These are phyloP conservation scores for Neurospora intermedia DNA, from an alignment of 495 filamentous ascomycete genomes.

Conservation along the genomic window DNA sequence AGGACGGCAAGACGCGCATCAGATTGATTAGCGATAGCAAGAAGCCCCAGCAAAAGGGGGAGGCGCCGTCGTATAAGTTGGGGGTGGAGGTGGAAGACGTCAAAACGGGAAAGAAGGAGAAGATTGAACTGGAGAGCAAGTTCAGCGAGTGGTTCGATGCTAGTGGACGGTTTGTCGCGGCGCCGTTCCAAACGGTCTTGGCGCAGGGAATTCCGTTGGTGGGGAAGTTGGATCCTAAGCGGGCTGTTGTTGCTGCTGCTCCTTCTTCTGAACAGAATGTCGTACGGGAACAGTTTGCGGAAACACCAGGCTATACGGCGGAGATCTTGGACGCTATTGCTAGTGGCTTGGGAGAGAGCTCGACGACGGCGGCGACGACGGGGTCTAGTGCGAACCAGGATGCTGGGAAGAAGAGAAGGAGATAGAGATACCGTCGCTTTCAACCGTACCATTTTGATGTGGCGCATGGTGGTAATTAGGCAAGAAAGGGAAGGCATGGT, in stretches of 20 bases:
- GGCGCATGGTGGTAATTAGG: not conserved
- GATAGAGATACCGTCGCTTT: conserved; percentile 20
- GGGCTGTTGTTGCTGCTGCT: conserved; percentile 16
- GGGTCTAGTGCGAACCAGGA: conserved; percentile 14
- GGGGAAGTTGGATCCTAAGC: conserved; percentile 55
- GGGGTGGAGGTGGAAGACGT: conserved; percentile 45
- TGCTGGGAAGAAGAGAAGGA: conserved; percentile 29
- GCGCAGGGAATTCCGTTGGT: conserved; percentile 58
- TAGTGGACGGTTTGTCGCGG: conserved; percentile 68
- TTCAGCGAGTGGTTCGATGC: conserved; percentile 84
- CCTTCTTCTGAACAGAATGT: not conserved
- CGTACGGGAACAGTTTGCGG: not conserved
- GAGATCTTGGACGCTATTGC: conserved; percentile 32
- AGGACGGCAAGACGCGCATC: conserved; percentile 48
- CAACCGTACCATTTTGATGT: not conserved
- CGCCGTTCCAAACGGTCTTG: conserved; percentile 76
- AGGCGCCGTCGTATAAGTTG: conserved; percentile 67
- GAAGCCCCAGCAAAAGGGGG: conserved; percentile 44
- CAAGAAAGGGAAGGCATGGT: not conserved
- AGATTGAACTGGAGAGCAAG: conserved; percentile 47
- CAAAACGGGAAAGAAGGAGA: conserved; percentile 32
- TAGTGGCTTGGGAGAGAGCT: conserved; percentile 7
- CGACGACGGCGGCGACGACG: conserved; percentile 11
- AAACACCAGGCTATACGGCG: conserved; percentile 19
- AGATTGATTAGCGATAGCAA: conserved; percentile 35